A percentile compares a stretch with the other conserved stretches of the same genome.
phyloP scores from a whole-genome alignment of 495 filamentous ascomycete genomes.

The Hypoxylon crocopeplum region DNA sequence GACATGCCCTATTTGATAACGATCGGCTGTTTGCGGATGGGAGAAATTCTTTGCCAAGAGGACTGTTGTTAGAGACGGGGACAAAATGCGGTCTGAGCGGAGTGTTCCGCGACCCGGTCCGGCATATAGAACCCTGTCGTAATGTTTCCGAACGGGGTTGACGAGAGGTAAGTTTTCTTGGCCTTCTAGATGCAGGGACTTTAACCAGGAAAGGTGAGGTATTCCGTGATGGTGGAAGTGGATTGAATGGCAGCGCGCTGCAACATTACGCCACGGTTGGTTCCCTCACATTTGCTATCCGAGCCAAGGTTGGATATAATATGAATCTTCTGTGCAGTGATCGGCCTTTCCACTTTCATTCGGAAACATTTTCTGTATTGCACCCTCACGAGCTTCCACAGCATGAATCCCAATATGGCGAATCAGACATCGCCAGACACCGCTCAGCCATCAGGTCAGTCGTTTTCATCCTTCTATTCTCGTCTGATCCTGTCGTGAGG shows the following conservation, averaged over 20 bases:
- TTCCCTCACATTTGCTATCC: slow-evolving; percentile 26
- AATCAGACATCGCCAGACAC: slow-evolving; percentile 31
- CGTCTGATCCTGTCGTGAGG: slow-evolving; percentile 25
- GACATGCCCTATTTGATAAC: slow-evolving; percentile 20
- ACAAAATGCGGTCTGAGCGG: slow-evolving; percentile 29
- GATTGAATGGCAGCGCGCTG: slow-evolving; percentile 7
- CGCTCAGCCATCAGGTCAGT: slow-evolving; percentile 35
- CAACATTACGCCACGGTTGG: slow-evolving; percentile 29
- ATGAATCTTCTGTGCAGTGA: slow-evolving; percentile 32
- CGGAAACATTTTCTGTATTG: slow-evolving; percentile 37
- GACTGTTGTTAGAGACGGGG: slow-evolving; percentile 27
- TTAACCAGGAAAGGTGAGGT: slow-evolving; percentile 4
- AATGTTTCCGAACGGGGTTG: slow-evolving; percentile 9
- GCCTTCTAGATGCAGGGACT: slow-evolving; percentile 10
- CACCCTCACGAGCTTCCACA: slow-evolving; percentile 10
- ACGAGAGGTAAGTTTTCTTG: not conserved
- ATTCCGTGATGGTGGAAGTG: slow-evolving; percentile 15
- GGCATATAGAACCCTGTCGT: slow-evolving; percentile 20
- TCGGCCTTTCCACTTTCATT: slow-evolving; percentile 33
- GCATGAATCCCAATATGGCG: slow-evolving; percentile 29
- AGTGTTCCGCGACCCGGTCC: slow-evolving; percentile 3
- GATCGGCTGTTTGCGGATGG: slow-evolving; percentile 21
- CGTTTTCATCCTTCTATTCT: slow-evolving; percentile 12
- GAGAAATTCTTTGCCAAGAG: slow-evolving; percentile 25
- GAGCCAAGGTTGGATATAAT: slow-evolving; percentile 33